Evolutionary conservation across 2,329 filamentous ascomycete genomes (phyloP), one percentile per base, ranked within the genome.

Genomic region (Paraconiothyrium brasiliense): DNA sequence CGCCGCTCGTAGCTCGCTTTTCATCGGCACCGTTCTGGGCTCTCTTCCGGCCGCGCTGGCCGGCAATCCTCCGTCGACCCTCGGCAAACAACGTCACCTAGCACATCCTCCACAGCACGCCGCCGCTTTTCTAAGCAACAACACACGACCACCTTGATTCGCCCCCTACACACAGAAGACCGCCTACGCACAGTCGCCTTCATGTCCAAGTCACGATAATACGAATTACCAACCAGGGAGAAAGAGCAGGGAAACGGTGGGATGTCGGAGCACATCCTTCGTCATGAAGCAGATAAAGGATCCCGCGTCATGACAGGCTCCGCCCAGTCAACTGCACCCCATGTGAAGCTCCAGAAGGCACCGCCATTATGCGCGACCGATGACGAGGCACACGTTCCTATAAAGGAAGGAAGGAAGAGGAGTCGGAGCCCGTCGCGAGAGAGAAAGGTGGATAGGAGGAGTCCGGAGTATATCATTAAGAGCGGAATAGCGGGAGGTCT

Each of bases 401-500:
- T 60, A 30, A 30, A 30, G 54, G 59, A 66, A 44, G 59, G 60
- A 49, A 39, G 52, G 11, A 52, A 56, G 49, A 57, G 37, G 14
- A 57, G 51, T 35, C 54, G 46, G 22, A 59, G 55, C 34, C 60
- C 60, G 55, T 59, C 58, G 46, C 66, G 58, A 34, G 62, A 62
- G 64, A 82, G 83, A 66, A 85, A 84, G 70, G 78, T 86, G 32
- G 83, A 91, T 66, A 92, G 89, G 80, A 88, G 90, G 75, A 95
- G 90, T 76, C 82, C 91, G 67, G 92, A 97, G 70, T 98, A 98
- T 80, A 83, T 95, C 47, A 84, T 93, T 80, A 88, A 92, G 70
- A 95, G 91, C 64, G 92, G 92, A 37, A 81, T 97, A 35, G 94
- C 95, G 2, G 95, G 95, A 51, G 95, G 95, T 16, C 69, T 97